These are phyloP conservation scores for Rosa lucieae DNA, from an alignment of 306 rosid species.

Conservation along the genomic window DNA sequence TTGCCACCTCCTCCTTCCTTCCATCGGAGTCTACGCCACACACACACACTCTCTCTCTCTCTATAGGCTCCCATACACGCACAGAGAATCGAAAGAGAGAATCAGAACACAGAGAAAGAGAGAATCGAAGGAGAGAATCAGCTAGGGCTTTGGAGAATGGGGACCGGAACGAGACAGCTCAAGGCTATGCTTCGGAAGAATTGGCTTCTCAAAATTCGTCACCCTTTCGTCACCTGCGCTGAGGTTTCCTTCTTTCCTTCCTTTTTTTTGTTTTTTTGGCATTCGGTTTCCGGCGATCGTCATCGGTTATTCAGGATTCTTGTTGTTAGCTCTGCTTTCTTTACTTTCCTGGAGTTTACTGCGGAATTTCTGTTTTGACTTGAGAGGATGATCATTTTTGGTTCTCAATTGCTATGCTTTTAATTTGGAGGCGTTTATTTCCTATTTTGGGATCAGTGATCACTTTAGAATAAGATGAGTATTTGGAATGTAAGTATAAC, in stretches of 20 bases:
- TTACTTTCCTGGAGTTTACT: neutral
- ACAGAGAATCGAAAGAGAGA: too few relatives aligned
- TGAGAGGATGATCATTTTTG: neutral
- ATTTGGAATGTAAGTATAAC: neutral
- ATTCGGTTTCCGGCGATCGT: neutral
- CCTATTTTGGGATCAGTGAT: neutral
- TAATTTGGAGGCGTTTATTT: neutral
- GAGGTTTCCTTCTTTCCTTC: constrained; percentile 51
- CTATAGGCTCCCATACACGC: neutral
- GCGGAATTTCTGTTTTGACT: neutral
- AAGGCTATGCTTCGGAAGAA: constrained; percentile 91
- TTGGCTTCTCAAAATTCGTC: constrained; percentile 95
- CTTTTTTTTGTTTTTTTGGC: neutral
- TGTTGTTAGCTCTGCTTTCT: neutral
- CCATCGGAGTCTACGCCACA: neutral
- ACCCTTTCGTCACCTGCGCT: constrained; percentile 71
- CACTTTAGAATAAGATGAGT: neutral
- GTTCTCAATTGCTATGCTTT: neutral
- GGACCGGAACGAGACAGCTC: constrained; percentile 66
- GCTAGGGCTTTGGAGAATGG: constrained; percentile 39
- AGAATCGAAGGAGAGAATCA: neutral
- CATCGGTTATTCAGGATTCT: neutral
- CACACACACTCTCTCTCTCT: neutral
- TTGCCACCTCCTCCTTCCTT: neutral
- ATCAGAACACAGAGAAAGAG: neutral